Conservation (phyloP, 208 protist species). For the Trypanosoma avium region DNA sequence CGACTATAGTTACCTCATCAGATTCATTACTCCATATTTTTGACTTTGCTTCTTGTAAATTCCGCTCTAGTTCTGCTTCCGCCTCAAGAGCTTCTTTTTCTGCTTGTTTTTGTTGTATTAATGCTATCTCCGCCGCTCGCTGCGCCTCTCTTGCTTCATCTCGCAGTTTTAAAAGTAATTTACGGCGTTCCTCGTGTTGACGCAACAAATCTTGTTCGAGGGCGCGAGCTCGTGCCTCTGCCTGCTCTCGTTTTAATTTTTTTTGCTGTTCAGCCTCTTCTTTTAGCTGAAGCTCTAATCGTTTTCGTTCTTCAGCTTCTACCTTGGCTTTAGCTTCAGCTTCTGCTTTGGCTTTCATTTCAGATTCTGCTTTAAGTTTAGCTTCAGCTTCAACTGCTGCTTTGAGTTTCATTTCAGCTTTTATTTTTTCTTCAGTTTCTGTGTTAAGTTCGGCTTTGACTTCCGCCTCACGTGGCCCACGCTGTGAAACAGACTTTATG, state of each 20-base stretch:
- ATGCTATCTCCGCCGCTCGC: conserved; percentile 53
- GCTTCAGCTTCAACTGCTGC: not conserved
- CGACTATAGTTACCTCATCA: not conserved
- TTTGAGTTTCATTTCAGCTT: too few species aligned
- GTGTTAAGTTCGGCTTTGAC: too few species aligned
- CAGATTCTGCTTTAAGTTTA: not conserved
- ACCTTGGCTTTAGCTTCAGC: conserved; percentile 9
- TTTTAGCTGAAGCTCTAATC: conserved; percentile 19
- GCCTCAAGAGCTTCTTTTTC: conserved; percentile 60
- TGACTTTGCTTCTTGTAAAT: conserved; percentile 57
- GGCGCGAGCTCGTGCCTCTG: conserved; percentile 51
- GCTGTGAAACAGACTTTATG: conserved; percentile 31
- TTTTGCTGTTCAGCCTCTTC: conserved; percentile 23
- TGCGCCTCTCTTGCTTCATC: conserved; percentile 63
- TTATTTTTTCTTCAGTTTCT: too few species aligned
- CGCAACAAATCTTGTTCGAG: conserved; percentile 43
- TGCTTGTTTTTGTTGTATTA: conserved; percentile 56
- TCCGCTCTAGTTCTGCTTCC: conserved; percentile 63
- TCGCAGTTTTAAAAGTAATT: conserved; percentile 52
- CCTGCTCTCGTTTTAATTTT: conserved; percentile 28
- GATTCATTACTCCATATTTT: conserved; percentile 24
- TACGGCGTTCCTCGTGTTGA: conserved; percentile 54
- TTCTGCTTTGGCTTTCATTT: conserved; percentile 14
- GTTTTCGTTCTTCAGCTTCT: conserved; percentile 15
- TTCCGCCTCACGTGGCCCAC: conserved; percentile 13